Evolutionary conservation across 495 filamentous ascomycete species (phyloP).

Genomic region (Hyaloscypha variabilis): DNA sequence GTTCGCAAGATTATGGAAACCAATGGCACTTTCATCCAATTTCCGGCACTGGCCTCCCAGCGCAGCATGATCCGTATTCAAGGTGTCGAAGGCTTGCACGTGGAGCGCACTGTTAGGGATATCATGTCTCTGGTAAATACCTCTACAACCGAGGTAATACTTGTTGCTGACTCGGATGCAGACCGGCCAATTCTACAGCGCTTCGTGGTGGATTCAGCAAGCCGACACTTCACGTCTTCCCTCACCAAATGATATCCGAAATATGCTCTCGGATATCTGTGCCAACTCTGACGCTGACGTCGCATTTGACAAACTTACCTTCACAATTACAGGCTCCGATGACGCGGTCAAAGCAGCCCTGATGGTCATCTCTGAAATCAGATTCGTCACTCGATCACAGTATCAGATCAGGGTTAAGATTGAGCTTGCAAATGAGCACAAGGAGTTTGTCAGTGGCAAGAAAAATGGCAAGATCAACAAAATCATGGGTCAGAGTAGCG

Average conservation of each 20-base stretch:
- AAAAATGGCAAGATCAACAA: conserved; percentile 99
- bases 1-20: conserved; percentile 96
- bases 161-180: conserved; percentile 42
- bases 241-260: conserved; percentile 72
- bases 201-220: conserved; percentile 91
- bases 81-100: conserved; percentile 86
- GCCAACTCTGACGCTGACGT: conserved; percentile 95
- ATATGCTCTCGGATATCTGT: conserved; percentile 94
- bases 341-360: conserved; percentile 93
- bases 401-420: conserved; percentile 97
- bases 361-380: conserved; percentile 88
- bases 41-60: conserved; percentile 82
- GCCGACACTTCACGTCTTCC: conserved; percentile 73
- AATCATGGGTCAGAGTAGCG: conserved; percentile 98
- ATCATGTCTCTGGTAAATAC: conserved; percentile 84
- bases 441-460: conserved; percentile 98
- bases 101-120: conserved; percentile 91
- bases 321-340: conserved; percentile 92
- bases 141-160: not conserved
- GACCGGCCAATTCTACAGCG: conserved; percentile 97
- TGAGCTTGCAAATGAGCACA: conserved; percentile 98
- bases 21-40: conserved; percentile 91
- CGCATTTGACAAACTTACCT: conserved; percentile 89
- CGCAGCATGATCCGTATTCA: conserved; percentile 83
- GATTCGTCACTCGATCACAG: conserved; percentile 82